A percentile compares a stretch with the other conserved stretches of the same genome.
phyloP scores from a whole-genome alignment of 2,329 filamentous ascomycete genomes.

The Fusarium sterilihyphosum region DNA sequence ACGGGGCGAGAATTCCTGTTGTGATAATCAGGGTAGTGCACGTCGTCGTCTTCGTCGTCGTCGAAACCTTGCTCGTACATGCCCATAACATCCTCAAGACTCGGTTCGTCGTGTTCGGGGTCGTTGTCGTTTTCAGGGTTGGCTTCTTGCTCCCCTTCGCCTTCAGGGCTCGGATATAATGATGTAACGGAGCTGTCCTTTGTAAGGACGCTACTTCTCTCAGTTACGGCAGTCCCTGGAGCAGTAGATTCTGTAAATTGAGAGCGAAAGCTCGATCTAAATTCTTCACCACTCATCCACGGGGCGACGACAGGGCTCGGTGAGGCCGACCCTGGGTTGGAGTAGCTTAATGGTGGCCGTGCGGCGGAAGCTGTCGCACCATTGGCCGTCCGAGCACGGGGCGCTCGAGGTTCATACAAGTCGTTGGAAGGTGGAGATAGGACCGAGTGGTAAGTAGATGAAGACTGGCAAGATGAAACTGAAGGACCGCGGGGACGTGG shows the following conservation, averaged over 20 bases:
- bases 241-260: constrained; percentile 64
- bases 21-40: constrained; percentile 42
- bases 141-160: constrained; percentile 46
- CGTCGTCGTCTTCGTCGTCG: constrained; percentile 54
- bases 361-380: constrained; percentile 38
- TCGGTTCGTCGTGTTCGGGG: constrained; percentile 64
- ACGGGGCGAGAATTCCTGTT: constrained; percentile 41
- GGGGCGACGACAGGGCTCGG: constrained; percentile 52
- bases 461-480: constrained; percentile 58
- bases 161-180: constrained; percentile 50
- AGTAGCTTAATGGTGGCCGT: constrained; percentile 43
- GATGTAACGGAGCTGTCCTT: constrained; percentile 80
- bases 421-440: constrained; percentile 57
- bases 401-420: constrained; percentile 47
- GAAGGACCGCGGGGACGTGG: constrained; percentile 57
- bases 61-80: constrained; percentile 73
- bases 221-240: constrained; percentile 74
- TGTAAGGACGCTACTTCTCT: constrained; percentile 83
- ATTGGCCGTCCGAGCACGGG: constrained; percentile 45
- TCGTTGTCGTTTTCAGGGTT: constrained; percentile 44
- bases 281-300: constrained; percentile 62
- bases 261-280: constrained; percentile 66
- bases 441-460: constrained; percentile 51
- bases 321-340: constrained; percentile 51
- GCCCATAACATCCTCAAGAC: constrained; percentile 75